Evolutionary conservation across 345 rosid species (phyloP), one percentile per base, ranked within the genome.

Genomic region (Alliaria petiolata): DNA sequence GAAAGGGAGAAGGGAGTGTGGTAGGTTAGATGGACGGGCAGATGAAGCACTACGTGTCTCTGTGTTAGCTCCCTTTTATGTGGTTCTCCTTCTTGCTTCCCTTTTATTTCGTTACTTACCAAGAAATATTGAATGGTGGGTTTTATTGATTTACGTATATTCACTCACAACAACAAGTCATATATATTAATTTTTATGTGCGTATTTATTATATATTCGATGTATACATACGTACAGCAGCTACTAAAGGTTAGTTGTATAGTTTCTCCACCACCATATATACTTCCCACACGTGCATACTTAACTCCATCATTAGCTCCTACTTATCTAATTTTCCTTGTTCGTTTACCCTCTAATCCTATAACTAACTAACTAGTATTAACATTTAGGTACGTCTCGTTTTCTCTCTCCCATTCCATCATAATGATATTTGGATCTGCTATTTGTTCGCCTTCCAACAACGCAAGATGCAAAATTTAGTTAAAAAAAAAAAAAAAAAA

Each of bases 21-120:
- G 73, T 85, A 78, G 87, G 87, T 83, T 77, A 19, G 63, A 80
- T 50, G 76, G 78, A 74, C 79, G 84, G 87, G 84, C 66, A 78
- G 84, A 28, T 85, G 72, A 50, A 54, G 67, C 9, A 52, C 71
- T 79, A 80, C 89, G 89, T 80, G 89, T 64, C 25, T 22, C 0
- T 34, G 53, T 38, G 54, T 57, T 76, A 76, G 47, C 45, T 4
- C 36, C 30, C 31, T 34, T 75, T 67, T 75, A 11, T 65, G 74
- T 67, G 78, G 78, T 53, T 75, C 56, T 54, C 56, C 45, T 67
- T 52, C 49, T 44, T 51, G 55, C 73, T 44, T 31, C 62, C 55
- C 64, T 38, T n/a, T 38, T 40, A 40, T 69, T 30, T 59, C 74
- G 69, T 67, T 75, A 75, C 74, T 67, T 75, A 75, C 78, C 78